phyloP scores from a whole-genome alignment of 352 stramenopile genomes.

The Phytophthora pistaciae region DNA sequence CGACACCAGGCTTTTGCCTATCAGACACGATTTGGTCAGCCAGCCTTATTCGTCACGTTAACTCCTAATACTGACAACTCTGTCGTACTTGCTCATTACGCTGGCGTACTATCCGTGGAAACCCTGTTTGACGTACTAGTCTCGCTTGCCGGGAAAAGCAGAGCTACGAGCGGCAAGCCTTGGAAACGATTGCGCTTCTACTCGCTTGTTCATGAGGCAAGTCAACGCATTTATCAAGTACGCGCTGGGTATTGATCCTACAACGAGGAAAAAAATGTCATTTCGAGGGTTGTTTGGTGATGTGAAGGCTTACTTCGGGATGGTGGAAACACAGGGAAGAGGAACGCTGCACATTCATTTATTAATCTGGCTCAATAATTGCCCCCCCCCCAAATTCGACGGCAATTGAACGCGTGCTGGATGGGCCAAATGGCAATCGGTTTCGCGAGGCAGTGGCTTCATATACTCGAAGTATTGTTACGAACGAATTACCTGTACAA shows the following conservation, averaged over 20 bases:
- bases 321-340: conserved; percentile 13
- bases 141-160: background rate
- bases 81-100: background rate
- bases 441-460: background rate
- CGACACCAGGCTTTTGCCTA: conserved; percentile 6
- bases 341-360: conserved; percentile 9
- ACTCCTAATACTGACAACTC: conserved; percentile 1
- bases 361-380: conserved; percentile 2
- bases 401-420: background rate
- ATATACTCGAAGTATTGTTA: background rate
- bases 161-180: background rate
- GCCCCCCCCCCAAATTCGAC: background rate
- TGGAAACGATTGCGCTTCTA: conserved; percentile 5
- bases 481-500: background rate
- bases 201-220: conserved; percentile 1
- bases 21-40: conserved; percentile 14
- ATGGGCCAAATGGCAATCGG: background rate
- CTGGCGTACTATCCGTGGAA: background rate
- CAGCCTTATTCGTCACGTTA: conserved; percentile 11
- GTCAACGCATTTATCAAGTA: conserved; percentile 9
- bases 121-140: conserved; percentile 2
- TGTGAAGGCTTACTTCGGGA: conserved; percentile 5
- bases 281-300: conserved; percentile 1
- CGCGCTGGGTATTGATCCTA: background rate
- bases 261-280: background rate